Percentiles rank a stretch among this genome's conserved stretches.
Conservation (phyloP, 768 basidiomycete genomes). For the Trametes coccinea region DNA sequence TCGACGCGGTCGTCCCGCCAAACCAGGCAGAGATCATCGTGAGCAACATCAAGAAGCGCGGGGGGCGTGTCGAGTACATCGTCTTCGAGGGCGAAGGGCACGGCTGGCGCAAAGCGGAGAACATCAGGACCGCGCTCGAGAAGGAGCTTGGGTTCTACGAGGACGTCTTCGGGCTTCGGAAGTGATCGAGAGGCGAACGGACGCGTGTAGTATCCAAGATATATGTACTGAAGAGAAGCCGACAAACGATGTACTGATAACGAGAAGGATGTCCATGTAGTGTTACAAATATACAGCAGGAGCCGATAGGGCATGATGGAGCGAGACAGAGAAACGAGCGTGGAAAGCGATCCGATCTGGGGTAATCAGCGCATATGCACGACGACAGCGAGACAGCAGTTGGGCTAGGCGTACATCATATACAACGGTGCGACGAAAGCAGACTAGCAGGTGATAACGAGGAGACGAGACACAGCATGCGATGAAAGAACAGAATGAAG, state of each 20-base stretch:
- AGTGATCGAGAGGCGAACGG: not conserved
- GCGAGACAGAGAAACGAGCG: not conserved
- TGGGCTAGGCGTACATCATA: not conserved
- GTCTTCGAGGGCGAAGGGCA: constrained; percentile 68
- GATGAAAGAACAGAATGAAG: not conserved
- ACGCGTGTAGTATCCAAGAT: not conserved
- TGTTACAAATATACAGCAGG: constrained; percentile 7
- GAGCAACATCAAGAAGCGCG: constrained; percentile 48
- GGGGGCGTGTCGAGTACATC: constrained; percentile 58
- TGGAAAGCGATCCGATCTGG: not conserved
- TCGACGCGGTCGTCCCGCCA: constrained; percentile 66
- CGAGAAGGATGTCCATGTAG: not conserved
- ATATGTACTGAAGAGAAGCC: not conserved
- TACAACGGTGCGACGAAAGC: not conserved
- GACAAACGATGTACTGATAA: not conserved
- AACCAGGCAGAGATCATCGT: constrained; percentile 63
- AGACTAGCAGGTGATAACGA: not conserved
- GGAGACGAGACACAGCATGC: not conserved
- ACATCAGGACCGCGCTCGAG: constrained; percentile 53
- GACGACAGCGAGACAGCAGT: not conserved
- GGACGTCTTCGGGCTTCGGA: constrained; percentile 37
- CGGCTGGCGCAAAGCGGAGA: constrained; percentile 59
- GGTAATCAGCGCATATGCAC: not conserved
- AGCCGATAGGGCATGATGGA: not conserved
- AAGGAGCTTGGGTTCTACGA: constrained; percentile 57